Conservation (phyloP, 495 filamentous ascomycete genomes). For the Penicillium malachiteum region DNA sequence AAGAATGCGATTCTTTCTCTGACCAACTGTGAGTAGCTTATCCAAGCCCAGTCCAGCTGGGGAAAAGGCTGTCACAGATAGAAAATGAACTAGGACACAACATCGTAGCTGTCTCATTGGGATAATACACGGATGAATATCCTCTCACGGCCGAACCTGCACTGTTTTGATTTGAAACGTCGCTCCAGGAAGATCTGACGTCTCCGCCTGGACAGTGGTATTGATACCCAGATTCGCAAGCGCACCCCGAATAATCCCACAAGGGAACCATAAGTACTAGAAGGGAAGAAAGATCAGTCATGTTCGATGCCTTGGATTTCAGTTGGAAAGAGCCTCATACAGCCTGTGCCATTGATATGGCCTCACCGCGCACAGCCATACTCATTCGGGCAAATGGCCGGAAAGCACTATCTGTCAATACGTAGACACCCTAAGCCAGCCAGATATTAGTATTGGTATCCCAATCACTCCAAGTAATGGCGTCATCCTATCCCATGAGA, state of each 20-base stretch:
- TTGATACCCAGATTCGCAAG: constrained; percentile 86
- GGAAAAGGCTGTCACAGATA: not conserved
- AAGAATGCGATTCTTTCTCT: not conserved
- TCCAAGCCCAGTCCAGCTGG: constrained; percentile 8
- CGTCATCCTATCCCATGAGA: not conserved
- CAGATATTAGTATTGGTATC: constrained; percentile 4
- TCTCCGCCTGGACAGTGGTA: constrained; percentile 87
- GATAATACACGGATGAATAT: not conserved
- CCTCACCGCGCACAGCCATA: constrained; percentile 67
- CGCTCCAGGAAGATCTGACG: constrained; percentile 77
- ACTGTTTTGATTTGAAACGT: constrained; percentile 96
- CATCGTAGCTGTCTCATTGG: not conserved
- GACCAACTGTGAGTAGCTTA: not conserved
- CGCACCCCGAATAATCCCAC: constrained; percentile 84
- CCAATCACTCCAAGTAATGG: not conserved
- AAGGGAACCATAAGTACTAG: constrained; percentile 92
- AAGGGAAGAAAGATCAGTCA: constrained; percentile 2
- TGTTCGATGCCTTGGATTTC: not conserved
- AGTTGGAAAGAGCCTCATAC: constrained; percentile 50
- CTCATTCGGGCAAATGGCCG: constrained; percentile 86
- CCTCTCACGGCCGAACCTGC: constrained; percentile 51
- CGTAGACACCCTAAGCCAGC: constrained; percentile 75
- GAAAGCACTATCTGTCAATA: constrained; percentile 92
- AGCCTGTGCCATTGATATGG: constrained; percentile 72
- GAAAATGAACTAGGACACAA: not conserved